Evolutionary conservation across 352 stramenopile genomes (phyloP), one percentile per base, ranked within the genome.

Genomic region (Phytophthora syringae): DNA sequence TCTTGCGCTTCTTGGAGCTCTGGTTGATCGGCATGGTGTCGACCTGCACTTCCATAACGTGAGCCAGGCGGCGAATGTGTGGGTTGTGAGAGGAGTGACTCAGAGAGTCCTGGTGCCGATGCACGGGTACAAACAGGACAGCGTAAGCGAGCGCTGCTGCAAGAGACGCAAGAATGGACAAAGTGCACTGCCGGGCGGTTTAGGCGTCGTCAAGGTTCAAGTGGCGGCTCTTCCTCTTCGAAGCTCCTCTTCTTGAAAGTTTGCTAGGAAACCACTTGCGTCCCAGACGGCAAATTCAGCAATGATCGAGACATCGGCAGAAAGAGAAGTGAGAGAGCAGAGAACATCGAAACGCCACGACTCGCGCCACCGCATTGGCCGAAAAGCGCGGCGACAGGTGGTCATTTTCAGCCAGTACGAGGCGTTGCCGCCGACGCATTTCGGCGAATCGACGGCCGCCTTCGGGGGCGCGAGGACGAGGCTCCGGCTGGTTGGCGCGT

Each of bases 1-100:
- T 76, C 76, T 89, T 90, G 65, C 83, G 77, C 60, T 90, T 90
- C 73, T 88, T 88, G 59, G 85, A 86, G 60, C 77, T 80, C 42
- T 86, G 79, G 61, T 72, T 88, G 60, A 89, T 83, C 34, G 75
- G 82, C 55, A 82, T 82, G 32, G 61, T 77, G 48, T 69, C 60
- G 21, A 77, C 54, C 34, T 67, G 59, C 39, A 77, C 70, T 67
- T 77, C 70, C 70, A 77, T 77, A 22, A 51, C 57, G 67, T 61
- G 45, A 21, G 27, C 28, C 42, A 59, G 58, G 40, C 37, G 40
- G 24, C 25, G 24, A n/a, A 49, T 32, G 27, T 9, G 27, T 32
- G 27, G 32, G 9, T 21, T 40, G 30, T 48, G 42, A 7, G 36
- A 2, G 20, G 37, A 18, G 44, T 67, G 37, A 44, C 30, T 65